Percentiles rank a stretch among this genome's conserved stretches.
Conservation (phyloP, 1,139 yeast genomes). For the Suhomyces coccinellae region DNA sequence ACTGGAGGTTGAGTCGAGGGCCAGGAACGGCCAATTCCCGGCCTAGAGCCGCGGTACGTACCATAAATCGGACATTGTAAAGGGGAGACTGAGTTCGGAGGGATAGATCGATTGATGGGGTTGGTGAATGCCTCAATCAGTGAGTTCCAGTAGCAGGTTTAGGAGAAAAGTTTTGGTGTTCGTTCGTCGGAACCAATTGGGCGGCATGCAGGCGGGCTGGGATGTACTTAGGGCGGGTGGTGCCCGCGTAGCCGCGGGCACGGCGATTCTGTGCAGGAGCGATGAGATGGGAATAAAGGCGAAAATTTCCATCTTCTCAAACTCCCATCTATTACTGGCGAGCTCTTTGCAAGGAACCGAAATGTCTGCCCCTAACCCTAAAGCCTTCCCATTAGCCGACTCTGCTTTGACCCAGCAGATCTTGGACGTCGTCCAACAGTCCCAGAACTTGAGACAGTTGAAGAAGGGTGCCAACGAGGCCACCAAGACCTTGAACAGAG, state of each 20-base stretch:
- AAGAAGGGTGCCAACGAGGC: constrained; percentile 99
- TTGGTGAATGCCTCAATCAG: constrained; percentile 9
- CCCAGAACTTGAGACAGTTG: constrained; percentile 96
- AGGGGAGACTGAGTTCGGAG: constrained; percentile 2
- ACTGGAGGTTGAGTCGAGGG: neutral
- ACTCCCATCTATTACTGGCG: constrained; percentile 35
- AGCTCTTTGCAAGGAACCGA: constrained; percentile 69
- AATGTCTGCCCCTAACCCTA: constrained; percentile 84
- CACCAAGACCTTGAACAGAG: constrained; percentile 99
- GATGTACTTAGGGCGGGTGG: too few relatives aligned
- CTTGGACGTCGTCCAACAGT: constrained; percentile 96
- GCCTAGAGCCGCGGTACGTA: constrained; percentile 30
- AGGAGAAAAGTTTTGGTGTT: constrained; percentile 13
- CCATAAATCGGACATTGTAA: constrained; percentile 56
- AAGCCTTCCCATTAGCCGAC: constrained; percentile 98
- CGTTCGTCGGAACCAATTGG: constrained; percentile 12
- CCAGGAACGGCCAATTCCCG: neutral
- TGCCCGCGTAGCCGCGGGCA: constrained; percentile 2
- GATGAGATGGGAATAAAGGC: constrained; percentile 11
- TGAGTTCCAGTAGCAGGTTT: constrained; percentile 2
- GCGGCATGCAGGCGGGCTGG: too few relatives aligned
- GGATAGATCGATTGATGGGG: constrained; percentile 11
- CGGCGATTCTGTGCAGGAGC: constrained; percentile 7
- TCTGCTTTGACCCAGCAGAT: constrained; percentile 94
- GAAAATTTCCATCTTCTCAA: constrained; percentile 3